These are phyloP conservation scores for Casaregolazyma suthepensis DNA, from an alignment of 1,139 yeast species.

Conservation along the genomic window DNA sequence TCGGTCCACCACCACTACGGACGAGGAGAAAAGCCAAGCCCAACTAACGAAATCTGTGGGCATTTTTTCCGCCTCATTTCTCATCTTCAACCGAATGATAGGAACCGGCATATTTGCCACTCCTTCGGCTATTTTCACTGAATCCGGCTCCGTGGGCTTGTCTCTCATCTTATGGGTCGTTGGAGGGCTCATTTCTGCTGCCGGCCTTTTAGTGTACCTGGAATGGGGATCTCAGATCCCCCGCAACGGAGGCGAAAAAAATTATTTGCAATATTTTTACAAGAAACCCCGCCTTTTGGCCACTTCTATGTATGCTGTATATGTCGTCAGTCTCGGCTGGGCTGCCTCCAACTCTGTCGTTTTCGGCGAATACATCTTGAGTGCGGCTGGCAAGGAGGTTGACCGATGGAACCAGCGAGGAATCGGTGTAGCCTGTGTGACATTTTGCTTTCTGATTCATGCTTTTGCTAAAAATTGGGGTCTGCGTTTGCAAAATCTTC, in stretches of 20 bases:
- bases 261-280: conserved; percentile 69
- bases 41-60: conserved; percentile 41
- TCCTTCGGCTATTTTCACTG: conserved; percentile 64
- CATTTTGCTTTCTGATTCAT: conserved; percentile 65
- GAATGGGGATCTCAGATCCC: conserved; percentile 84
- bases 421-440: conserved; percentile 66
- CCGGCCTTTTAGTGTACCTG: conserved; percentile 72
- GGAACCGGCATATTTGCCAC: conserved; percentile 89
- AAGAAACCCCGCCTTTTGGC: conserved; percentile 62
- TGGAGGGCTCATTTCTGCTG: conserved; percentile 66
- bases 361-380: conserved; percentile 46
- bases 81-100: conserved; percentile 72
- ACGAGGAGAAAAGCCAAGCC: not conserved
- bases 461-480: conserved; percentile 59
- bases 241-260: conserved; percentile 84
- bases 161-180: conserved; percentile 69
- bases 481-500: conserved; percentile 56
- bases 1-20: not conserved
- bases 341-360: conserved; percentile 68
- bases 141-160: conserved; percentile 72
- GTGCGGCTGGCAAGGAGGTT: conserved; percentile 64
- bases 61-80: conserved; percentile 58
- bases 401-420: conserved; percentile 74
- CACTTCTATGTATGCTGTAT: conserved; percentile 70
- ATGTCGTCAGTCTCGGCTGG: conserved; percentile 76